Base-by-base conservation (phyloP, 352 stramenopile genomes). In the Phytophthora pluvialis region DNA sequence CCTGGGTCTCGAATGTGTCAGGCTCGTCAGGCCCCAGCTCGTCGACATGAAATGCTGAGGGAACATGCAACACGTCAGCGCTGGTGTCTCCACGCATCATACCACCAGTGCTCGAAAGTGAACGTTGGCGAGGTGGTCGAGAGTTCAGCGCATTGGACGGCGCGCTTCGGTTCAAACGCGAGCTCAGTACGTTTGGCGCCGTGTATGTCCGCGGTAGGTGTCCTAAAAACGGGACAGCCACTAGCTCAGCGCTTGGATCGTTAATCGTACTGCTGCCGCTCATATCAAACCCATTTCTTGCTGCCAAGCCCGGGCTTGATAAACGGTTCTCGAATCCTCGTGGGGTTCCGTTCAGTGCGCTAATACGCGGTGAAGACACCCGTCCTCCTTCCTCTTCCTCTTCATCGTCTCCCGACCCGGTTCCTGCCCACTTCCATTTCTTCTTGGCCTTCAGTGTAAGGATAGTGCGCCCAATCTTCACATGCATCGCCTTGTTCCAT, bases 381-480 rank as follows among this genome's bases (percentile, higher is more conserved):
- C 70, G 54, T 51, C 69, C 70, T 26, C 43, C 60, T 16, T 77
- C 72, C 32, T 75, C 73, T 1, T 71, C 67, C 8, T 76, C 66
- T 32, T 79, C 71, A n/a, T 81, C 73, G 7, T 71, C 76, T 36
- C 69, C 63, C 13, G 77, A 76, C 25, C 64, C 66, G 8, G 58
- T 44, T 5, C 80, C 80, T 9, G 71, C 75, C 84, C 84, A 94
- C 75, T 89, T 89, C 84, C 84, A 93, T 15, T 85, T 82, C 59
- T 92, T 93, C 70, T 94, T 94, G 2, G 86, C 86, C 54, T 90
- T 92, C 26, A 94, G 75, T 13, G 86, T 93, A 28, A 94, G 64
- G 39, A 94, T 93, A 26, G 86, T 94, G 57, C 86, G 84, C 6
- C 86, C 86, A 25, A 94, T 94, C 51, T 94, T 94, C 28, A 94